Conservation (phyloP, 495 filamentous ascomycete genomes). For the Tuber aestivum region DNA sequence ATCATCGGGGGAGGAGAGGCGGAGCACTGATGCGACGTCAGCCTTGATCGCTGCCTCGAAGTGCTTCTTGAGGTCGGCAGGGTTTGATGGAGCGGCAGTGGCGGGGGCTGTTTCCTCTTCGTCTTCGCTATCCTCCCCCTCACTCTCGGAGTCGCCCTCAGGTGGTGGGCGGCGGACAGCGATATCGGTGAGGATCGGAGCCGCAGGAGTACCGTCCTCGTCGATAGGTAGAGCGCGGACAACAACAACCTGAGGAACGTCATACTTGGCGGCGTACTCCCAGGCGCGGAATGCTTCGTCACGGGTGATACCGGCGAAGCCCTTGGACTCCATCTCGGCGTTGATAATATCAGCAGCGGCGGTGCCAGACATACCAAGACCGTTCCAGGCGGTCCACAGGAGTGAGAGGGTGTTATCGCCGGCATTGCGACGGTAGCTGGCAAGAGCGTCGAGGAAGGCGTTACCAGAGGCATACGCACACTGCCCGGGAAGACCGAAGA, state of each 20-base stretch:
- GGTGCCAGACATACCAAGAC: conserved; percentile 44
- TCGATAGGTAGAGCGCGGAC: conserved; percentile 40
- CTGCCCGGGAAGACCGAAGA: conserved; percentile 57
- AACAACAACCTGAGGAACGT: conserved; percentile 46
- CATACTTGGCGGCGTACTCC: conserved; percentile 43
- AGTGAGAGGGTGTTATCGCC: conserved; percentile 45
- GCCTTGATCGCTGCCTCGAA: conserved; percentile 1
- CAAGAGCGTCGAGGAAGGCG: conserved; percentile 54
- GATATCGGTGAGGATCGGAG: conserved; percentile 44
- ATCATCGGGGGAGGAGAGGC: conserved; percentile 29
- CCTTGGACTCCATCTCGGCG: conserved; percentile 46
- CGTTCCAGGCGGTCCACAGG: conserved; percentile 49
- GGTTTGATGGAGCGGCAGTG: background rate
- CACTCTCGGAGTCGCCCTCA: background rate
- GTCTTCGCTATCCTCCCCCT: background rate
- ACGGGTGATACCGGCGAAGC: conserved; percentile 46
- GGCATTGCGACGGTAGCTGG: conserved; percentile 46
- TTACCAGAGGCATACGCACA: conserved; percentile 61
- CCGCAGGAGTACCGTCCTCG: conserved; percentile 18
- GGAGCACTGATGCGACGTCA: background rate
- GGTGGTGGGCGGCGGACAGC: conserved; percentile 30
- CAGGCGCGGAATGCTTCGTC: conserved; percentile 49
- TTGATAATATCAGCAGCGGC: conserved; percentile 46
- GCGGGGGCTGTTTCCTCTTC: background rate
- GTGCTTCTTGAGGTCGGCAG: background rate